These are phyloP conservation scores for Nakazawaea wyomingensis DNA, from an alignment of 805 yeast genomes.

Conservation along the genomic window DNA sequence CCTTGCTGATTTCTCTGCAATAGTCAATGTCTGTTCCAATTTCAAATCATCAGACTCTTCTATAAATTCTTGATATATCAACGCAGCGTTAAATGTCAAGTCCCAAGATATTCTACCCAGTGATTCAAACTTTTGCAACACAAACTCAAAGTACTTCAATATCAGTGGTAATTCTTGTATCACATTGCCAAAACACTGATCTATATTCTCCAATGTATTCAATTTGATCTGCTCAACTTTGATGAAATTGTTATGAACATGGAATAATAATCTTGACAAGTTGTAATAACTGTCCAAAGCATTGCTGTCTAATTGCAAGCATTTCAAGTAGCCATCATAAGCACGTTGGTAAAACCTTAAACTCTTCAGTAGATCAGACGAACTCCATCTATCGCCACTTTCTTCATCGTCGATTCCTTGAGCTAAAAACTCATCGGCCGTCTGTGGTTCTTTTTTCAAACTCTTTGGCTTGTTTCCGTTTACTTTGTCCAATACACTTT, in stretches of 20 bases:
- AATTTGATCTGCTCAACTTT: conserved; percentile 41
- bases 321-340: conserved; percentile 34
- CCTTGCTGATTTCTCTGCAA: conserved; percentile 9
- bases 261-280: conserved; percentile 50
- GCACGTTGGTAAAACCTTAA: conserved; percentile 63
- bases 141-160: conserved; percentile 33
- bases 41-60: conserved; percentile 28
- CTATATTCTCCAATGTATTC: conserved; percentile 27
- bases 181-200: conserved; percentile 29
- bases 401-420: conserved; percentile 61
- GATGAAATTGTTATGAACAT: conserved; percentile 47
- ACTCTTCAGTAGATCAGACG: conserved; percentile 60
- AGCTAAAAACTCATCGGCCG: conserved; percentile 50
- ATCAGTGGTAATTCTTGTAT: conserved; percentile 33
- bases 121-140: conserved; percentile 23
- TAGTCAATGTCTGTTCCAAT: conserved; percentile 6
- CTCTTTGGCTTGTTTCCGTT: background rate
- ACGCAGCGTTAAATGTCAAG: conserved; percentile 39
- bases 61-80: conserved; percentile 42
- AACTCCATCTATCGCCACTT: conserved; percentile 70
- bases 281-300: conserved; percentile 52
- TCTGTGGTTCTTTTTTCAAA: conserved; percentile 23
- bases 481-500: conserved; percentile 10
- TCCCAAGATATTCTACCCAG: conserved; percentile 30
- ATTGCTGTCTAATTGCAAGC: conserved; percentile 24